Evolutionary conservation across 1,139 yeast species (phyloP).

Genomic region (Arxiozyma slooffiae): DNA sequence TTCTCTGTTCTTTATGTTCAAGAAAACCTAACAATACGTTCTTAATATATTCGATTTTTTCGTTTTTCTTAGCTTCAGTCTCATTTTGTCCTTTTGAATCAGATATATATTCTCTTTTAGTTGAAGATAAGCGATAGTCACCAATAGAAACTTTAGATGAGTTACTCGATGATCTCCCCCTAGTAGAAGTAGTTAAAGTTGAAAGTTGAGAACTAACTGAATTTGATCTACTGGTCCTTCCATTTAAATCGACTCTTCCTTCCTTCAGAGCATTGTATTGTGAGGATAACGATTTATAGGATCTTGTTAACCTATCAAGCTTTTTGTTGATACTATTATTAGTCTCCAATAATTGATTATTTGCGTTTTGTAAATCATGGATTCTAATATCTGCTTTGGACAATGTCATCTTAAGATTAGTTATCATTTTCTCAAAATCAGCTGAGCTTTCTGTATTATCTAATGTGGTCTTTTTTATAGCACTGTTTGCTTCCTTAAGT

Average conservation of each 20-base stretch:
- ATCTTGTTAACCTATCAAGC: constrained; percentile 55
- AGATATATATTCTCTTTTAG: neutral
- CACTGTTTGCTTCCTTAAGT: constrained; percentile 18
- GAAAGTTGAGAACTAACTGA: constrained; percentile 16
- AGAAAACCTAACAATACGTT: constrained; percentile 82
- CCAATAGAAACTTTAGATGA: constrained; percentile 9
- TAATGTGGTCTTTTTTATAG: constrained; percentile 20
- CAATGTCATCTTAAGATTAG: constrained; percentile 46
- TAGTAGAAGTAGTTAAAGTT: neutral
- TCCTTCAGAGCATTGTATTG: constrained; percentile 41
- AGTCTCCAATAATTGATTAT: constrained; percentile 47
- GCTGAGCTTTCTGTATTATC: constrained; percentile 22
- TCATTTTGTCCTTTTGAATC: constrained; percentile 7
- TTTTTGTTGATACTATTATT: constrained; percentile 62
- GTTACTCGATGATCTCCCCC: constrained; percentile 4
- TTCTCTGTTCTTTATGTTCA: constrained; percentile 87
- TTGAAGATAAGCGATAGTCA: constrained; percentile 6
- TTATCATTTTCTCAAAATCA: constrained; percentile 29
- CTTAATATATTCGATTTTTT: constrained; percentile 65
- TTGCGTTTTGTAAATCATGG: constrained; percentile 49
- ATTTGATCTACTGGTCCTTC: constrained; percentile 22
- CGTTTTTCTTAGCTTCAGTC: constrained; percentile 26
- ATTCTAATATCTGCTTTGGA: constrained; percentile 41
- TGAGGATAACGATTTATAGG: constrained; percentile 48
- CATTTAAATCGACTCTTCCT: constrained; percentile 22